Evolutionary conservation across 2,329 filamentous ascomycete species (phyloP).

Genomic region (Cadophora gregata): DNA sequence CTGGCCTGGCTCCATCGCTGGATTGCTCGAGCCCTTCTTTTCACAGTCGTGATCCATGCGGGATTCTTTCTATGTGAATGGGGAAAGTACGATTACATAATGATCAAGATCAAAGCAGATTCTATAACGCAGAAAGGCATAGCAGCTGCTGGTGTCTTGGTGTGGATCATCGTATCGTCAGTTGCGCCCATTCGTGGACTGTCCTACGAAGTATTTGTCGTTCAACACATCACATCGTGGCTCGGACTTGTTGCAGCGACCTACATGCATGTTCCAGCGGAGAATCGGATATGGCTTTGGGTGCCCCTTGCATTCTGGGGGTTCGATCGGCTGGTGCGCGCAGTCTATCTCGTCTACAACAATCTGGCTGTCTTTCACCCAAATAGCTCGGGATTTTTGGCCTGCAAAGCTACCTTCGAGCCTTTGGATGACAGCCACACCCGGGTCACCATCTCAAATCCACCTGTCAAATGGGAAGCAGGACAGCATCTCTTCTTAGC

Average conservation of each 20-base stretch:
- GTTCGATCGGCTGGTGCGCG: slow-evolving; percentile 51
- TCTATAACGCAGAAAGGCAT: slow-evolving; percentile 56
- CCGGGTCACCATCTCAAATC: slow-evolving; percentile 59
- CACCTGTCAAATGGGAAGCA: slow-evolving; percentile 62
- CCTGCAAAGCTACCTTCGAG: slow-evolving; percentile 52
- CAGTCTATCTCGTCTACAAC: slow-evolving; percentile 45
- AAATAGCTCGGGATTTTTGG: slow-evolving; percentile 42
- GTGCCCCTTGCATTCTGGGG: slow-evolving; percentile 52
- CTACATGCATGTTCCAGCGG: slow-evolving; percentile 53
- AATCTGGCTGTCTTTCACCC: slow-evolving; percentile 51
- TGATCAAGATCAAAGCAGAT: slow-evolving; percentile 54
- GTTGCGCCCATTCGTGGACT: slow-evolving; percentile 54
- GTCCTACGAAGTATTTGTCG: slow-evolving; percentile 60
- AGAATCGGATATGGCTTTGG: slow-evolving; percentile 53
- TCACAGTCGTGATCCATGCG: slow-evolving; percentile 60
- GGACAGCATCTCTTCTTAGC: slow-evolving; percentile 69
- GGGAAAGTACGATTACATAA: slow-evolving; percentile 56
- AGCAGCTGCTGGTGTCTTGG: slow-evolving; percentile 56
- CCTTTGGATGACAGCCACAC: slow-evolving; percentile 61
- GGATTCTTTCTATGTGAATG: slow-evolving; percentile 60
- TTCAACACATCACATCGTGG: slow-evolving; percentile 59
- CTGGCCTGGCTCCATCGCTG: slow-evolving; percentile 71
- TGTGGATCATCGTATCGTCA: slow-evolving; percentile 58
- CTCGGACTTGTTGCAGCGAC: slow-evolving; percentile 54
- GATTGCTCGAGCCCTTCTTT: slow-evolving; percentile 56